Evolutionary conservation across 441 rosid genomes (phyloP).

Genomic region (Flueggea neowawraea): DNA sequence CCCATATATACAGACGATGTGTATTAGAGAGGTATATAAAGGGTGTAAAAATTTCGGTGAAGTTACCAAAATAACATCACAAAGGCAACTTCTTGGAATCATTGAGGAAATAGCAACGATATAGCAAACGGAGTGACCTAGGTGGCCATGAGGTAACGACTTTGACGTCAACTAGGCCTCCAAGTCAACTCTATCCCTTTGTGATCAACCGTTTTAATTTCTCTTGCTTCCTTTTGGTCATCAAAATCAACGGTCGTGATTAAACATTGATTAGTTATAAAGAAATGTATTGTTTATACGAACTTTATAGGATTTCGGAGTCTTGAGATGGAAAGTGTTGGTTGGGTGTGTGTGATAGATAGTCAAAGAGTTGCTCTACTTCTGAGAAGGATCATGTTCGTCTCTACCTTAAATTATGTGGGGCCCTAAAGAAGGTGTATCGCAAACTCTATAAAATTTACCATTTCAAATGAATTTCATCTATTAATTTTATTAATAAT

Average conservation of each 20-base stretch:
- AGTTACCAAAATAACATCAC: not conserved
- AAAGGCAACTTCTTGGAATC: slow-evolving; percentile 61
- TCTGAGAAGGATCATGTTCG: not conserved
- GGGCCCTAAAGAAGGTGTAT: not conserved
- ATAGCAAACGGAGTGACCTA: slow-evolving; percentile 7
- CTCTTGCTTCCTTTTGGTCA: no score
- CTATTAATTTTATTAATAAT: no score
- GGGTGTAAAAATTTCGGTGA: no score
- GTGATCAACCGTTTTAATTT: not conserved
- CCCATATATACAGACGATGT: not conserved
- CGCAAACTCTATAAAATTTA: not conserved
- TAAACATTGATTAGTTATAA: no score
- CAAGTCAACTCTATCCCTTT: slow-evolving; percentile 11
- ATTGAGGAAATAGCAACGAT: slow-evolving; percentile 48
- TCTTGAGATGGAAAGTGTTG: no score
- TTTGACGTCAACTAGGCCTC: slow-evolving; percentile 49
- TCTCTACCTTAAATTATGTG: not conserved
- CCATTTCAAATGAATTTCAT: no score
- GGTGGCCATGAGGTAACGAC: slow-evolving; percentile 28
- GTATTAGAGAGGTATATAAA: not conserved
- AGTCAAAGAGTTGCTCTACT: slow-evolving; percentile 11
- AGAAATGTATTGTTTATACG: no score
- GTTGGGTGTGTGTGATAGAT: not conserved
- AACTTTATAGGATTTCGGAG: no score
- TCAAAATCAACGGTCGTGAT: no score